A percentile compares a stretch with the other conserved stretches of the same genome.
Conservation (phyloP, 1,284 basidiomycete genomes). For the Ganoderma boninense region DNA sequence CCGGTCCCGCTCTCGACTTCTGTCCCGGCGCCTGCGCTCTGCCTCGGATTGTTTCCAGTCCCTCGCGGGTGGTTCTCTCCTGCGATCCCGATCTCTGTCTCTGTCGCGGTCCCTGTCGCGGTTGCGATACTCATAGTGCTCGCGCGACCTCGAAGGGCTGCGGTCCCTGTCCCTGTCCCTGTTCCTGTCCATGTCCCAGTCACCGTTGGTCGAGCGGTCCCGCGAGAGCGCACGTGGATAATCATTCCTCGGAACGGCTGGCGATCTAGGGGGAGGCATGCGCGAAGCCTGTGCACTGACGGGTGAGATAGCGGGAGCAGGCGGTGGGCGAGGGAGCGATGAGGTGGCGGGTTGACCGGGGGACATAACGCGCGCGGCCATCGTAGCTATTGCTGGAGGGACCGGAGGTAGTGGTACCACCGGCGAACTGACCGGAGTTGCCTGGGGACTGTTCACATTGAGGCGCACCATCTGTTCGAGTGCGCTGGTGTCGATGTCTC, state of each 20-base stretch:
- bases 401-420: conserved; percentile 3
- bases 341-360: neutral
- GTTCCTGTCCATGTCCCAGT: conserved; percentile 16
- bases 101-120: conserved; percentile 8
- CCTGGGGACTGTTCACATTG: neutral
- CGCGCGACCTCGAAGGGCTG: conserved; percentile 6
- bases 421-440: neutral
- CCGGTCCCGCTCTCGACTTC: conserved; percentile 4
- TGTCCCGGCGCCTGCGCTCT: conserved; percentile 6
- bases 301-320: neutral
- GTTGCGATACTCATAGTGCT: neutral
- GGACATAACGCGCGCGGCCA: neutral
- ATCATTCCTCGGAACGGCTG: neutral
- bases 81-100: conserved; percentile 8
- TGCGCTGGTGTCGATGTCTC: conserved; percentile 3
- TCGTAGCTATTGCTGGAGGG: neutral
- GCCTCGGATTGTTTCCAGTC: conserved; percentile 10
- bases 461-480: neutral
- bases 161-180: conserved; percentile 16
- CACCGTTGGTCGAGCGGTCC: conserved; percentile 4
- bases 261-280: conserved; percentile 4
- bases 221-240: neutral
- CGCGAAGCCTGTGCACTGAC: neutral
- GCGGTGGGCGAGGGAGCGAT: neutral
- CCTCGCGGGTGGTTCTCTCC: neutral